Base-by-base conservation (phyloP, 805 yeast genomes). In the Brettanomyces sp. region DNA sequence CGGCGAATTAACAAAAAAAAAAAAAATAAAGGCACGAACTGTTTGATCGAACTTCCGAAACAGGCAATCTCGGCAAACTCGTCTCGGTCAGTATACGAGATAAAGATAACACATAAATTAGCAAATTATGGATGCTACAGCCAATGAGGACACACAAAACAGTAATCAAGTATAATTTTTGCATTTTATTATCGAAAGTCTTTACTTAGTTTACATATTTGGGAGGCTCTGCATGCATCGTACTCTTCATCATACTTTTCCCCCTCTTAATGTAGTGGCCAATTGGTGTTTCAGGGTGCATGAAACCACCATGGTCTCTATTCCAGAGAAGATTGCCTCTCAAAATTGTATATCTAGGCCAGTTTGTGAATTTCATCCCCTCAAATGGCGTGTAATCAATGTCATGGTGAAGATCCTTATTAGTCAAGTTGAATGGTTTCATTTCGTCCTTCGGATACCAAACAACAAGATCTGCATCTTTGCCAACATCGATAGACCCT, bases 381-480 rank as follows among this genome's bases (percentile, higher is more conserved):
- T 65, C 72, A 46, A 52, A 68, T 11, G 72, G 70, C 1, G 70
- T 58, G 44, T 68, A 64, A 49, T 68, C 73, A 43, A 68, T 61
- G 30, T 58, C 59, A 48, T 67, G 71, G 46, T 64, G 63, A 12
- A 68, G 46, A 61, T 62, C 57, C 1, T 46, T 54, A 46, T 67
- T 67, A 32, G 45, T 54, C 32, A 64, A 45, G 0, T 41, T 36
- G 42, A 61, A 64, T 2, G 60, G 53, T 35, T 50, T 45, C 55
- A 65, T 54, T 36, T 56, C 39, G 13, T 57, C 62, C 42, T 59
- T 54, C 14, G 75, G 74, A 54, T 73, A 70, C 77, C 78, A 73
- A 24, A 73, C 63, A 3, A 68, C 70, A 18, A 73, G 42, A 50
- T 73, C 78, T 5, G 77, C 78, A 57, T 73, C 78, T 47, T 59